phyloP scores from a whole-genome alignment of 1,284 basidiomycete genomes.

The Cryptococcus sp. region DNA sequence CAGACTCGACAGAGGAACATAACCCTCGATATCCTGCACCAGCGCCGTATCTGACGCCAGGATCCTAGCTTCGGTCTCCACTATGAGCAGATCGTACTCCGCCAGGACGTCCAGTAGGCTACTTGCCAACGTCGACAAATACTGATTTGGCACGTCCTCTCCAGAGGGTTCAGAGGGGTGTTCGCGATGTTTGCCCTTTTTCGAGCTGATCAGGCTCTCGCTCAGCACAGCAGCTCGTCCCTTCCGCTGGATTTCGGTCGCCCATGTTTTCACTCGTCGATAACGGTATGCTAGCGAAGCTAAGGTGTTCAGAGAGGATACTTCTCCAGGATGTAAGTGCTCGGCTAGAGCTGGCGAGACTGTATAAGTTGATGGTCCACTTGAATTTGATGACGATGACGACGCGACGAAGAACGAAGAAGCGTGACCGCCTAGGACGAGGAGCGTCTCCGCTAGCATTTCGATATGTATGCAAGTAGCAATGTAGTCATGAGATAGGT shows the following conservation, averaged over 20 bases:
- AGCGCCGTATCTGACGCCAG: conserved; percentile 68
- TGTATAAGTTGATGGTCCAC: conserved; percentile 45
- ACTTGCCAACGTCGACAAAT: conserved; percentile 72
- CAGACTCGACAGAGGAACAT: conserved; percentile 77
- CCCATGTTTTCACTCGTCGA: conserved; percentile 63
- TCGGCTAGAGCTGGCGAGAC: conserved; percentile 67
- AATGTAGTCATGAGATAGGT: no score
- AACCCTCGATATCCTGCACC: conserved; percentile 65
- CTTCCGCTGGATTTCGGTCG: conserved; percentile 18
- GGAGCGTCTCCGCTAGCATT: conserved; percentile 82
- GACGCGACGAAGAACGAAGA: conserved; percentile 71
- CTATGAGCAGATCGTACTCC: conserved; percentile 77
- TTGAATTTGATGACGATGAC: conserved; percentile 52
- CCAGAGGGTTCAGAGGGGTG: background rate
- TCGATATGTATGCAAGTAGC: background rate
- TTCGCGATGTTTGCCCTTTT: conserved; percentile 23
- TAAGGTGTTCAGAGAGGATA: conserved; percentile 73
- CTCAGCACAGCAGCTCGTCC: conserved; percentile 52
- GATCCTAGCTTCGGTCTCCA: conserved; percentile 76
- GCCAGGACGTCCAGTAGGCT: conserved; percentile 70
- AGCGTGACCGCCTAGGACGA: conserved; percentile 77
- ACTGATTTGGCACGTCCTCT: conserved; percentile 55
- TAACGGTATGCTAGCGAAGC: conserved; percentile 72
- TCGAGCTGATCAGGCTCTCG: conserved; percentile 8
- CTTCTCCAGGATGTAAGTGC: conserved; percentile 81